Base-by-base conservation (phyloP, 2,329 filamentous ascomycete species). In the Fusarium heterosporum region DNA sequence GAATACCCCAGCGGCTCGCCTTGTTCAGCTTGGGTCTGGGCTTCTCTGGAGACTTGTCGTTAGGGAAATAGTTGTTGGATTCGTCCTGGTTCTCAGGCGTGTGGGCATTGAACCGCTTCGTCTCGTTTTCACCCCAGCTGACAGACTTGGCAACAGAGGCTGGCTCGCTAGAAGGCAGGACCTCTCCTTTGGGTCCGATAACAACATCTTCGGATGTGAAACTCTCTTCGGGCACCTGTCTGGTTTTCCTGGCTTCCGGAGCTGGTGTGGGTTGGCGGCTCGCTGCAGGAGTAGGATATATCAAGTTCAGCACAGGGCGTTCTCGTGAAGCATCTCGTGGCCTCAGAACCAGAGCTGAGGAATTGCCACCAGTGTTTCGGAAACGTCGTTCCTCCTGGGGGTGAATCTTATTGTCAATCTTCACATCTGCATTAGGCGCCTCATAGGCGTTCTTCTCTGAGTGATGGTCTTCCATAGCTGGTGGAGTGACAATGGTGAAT, bases 51-150 rank as follows among this genome's bases (percentile, higher is more conserved):
- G 52, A 25, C 14, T 55, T 64, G 9, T 69, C 66, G 17, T 46
- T 38, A 8, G 70, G 69, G 45, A 76, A 72, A 26, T 73, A 75
- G 26, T 67, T 74, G 34, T 78, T 77, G 11, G 64, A 61, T 45
- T 76, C 73, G 50, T 71, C 77, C 63, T 73, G 77, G n/a, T 70
- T 70, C 42, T 86, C 85, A 8, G 88, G 85, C 50, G 84, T 89
- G 59, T 87, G 85, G 12, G 86, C 82, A 47, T 89, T 85, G 62
- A 87, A 90, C 60, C 87, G 85, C 73, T 89, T 87, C 6, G 85
- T 89, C 72, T 88, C 82, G 64, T 89, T 89, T 61, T 88, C 81
- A 12, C 87, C 89, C 88, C 87, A 90, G 13, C 83, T 88, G 6
- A 90, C 88, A 40, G 79, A 83, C 68, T 89, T 89, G 8, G 85